Evolutionary conservation across 2,329 filamentous ascomycete species (phyloP), one percentile per base, ranked within the genome.

Genomic region (Diaporthe sp.): DNA sequence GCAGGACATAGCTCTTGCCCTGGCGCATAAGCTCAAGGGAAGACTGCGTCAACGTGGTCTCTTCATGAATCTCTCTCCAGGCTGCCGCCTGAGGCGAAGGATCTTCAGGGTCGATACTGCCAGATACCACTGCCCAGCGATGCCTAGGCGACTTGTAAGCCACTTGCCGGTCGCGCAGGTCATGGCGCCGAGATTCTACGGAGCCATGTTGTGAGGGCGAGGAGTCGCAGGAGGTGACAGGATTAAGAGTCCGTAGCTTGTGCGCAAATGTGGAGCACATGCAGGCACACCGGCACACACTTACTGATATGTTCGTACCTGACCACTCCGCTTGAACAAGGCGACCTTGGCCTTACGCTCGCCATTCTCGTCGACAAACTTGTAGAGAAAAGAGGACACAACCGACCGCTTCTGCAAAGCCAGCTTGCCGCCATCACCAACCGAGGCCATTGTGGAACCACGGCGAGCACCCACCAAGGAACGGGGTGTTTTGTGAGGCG

Each of bases 91-190:
- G 80, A 0, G 91, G 88, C 30, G 81, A 86, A 4, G 82, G 73
- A 77, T 93, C 92, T 0, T 81, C 79, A 8, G 82, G 70, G 4
- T 92, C 88, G 68, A 94, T 88, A 71, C 85, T 88, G 50, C 92
- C 92, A 0, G 91, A 91, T 25, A 93, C 88, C 1, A 91, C 89
- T 0, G 90, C 91, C 66, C 91, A 86, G 78, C 88, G 90, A 78
- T 87, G 87, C 78, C 87, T 88, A 75, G 32, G 44, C 50, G 55
- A 74, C 59, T 63, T 42, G 75, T 78, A 56, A 77, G 69, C 19
- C 30, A 56, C 30, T 30, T 50, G 15, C 25, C 37, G 69, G 42
- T 61, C 32, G 55, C 32, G 59, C 39, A 35, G n/a, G 39, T 22
- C 22, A 19, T 27, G 22, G 55, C 51, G 9, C 7, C 12, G 22